These are phyloP conservation scores for Piloderma croceum DNA, from an alignment of 768 basidiomycete species.

Conservation along the genomic window DNA sequence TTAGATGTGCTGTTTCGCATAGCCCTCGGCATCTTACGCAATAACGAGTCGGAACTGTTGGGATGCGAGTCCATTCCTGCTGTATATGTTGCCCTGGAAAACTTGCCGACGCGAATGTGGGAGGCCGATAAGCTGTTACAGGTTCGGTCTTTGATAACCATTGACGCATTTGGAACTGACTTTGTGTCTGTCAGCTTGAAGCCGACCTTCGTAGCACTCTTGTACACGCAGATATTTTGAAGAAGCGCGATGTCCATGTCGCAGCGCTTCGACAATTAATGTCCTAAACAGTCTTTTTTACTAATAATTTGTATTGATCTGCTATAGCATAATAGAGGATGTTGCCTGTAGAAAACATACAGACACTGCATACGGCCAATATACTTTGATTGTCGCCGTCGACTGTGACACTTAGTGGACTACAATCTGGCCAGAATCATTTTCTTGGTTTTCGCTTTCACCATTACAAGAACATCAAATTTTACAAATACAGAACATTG, in stretches of 20 bases:
- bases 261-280: constrained; percentile 38
- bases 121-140: constrained; percentile 85
- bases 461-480: too few species aligned
- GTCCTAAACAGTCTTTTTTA: constrained; percentile 10
- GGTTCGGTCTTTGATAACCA: constrained; percentile 41
- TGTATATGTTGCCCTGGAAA: constrained; percentile 85
- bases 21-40: constrained; percentile 79
- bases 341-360: too few species aligned
- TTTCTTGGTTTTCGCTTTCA: too few species aligned
- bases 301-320: neutral
- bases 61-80: constrained; percentile 81
- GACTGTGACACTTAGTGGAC: too few species aligned
- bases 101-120: constrained; percentile 90
- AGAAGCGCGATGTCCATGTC: constrained; percentile 49
- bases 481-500: too few species aligned
- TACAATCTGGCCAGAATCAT: too few species aligned
- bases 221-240: constrained; percentile 50
- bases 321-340: too few species aligned
- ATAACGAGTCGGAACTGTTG: constrained; percentile 79
- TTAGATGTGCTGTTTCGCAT: constrained; percentile 88
- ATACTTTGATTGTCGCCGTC: too few species aligned
- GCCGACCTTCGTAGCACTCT: constrained; percentile 49
- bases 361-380: too few species aligned
- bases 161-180: neutral
- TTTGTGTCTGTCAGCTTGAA: constrained; percentile 38